Base-by-base conservation (phyloP, 2,329 filamentous ascomycete species). In the Cytospora piceicola region DNA sequence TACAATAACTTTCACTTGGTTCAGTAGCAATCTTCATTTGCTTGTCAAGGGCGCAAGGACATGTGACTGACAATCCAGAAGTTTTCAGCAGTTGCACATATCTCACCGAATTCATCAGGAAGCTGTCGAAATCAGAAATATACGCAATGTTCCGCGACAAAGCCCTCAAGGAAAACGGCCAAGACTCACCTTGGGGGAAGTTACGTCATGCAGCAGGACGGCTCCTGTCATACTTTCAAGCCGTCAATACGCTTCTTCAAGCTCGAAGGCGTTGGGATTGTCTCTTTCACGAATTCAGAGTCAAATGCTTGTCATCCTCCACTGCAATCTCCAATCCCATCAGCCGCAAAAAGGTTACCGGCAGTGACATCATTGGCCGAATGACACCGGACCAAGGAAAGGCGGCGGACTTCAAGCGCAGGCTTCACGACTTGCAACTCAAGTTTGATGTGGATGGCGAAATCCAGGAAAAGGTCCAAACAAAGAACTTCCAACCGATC, bases 211-310 rank as follows among this genome's bases (percentile, higher is more conserved):
- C 70, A 1, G 58, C 72, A 7, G 69, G 72, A 12, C 73, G 74
- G 1, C 69, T 75, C 7, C 65, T 70, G 2, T 75, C 74, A 12
- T 75, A 75, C 56, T 67, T 66, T n/a, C 64, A 71, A 51, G 72
- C 70, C 32, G 68, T 71, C 36, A 68, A 65, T 2, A 64, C 69
- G 1, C 58, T 76, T 32, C 58, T 73, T 36, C 65, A 65, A 4
- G 70, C 72, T 2, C 70, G 70, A 15, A 65, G 64, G 49, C 30
- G 46, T 4, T 78, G 75, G 73, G 72, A 73, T 0, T 67, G 68
- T 4, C 66, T 79, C 0, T 79, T 79, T 9, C 63, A 72, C 7
- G 71, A 75, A 12, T 69, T 76, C 30, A 56, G 69, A 4, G 69
- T 80, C 9, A 68, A 67, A 0, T 36, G 63, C 0, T 51, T 79